Percentiles rank a stretch among this genome's conserved stretches.
Conservation (phyloP, 148 eudicot species). For the Fagopyrum esculentum region DNA sequence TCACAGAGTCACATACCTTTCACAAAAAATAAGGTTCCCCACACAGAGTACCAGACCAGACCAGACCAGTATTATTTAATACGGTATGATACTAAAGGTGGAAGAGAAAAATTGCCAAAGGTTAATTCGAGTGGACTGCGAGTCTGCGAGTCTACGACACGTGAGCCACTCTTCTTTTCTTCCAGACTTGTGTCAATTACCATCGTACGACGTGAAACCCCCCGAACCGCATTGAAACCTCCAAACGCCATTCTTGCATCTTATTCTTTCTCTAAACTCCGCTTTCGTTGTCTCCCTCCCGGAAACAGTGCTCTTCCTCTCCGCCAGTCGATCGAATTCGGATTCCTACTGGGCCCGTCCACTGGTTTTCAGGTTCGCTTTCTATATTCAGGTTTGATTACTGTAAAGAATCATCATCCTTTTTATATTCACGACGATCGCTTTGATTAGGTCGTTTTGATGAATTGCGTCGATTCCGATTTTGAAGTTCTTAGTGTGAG, state of each 20-base stretch:
- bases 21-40: too few relatives aligned
- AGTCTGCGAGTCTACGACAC: too few relatives aligned
- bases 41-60: too few relatives aligned
- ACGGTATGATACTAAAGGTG: too few relatives aligned
- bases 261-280: not conserved
- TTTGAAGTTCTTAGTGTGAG: not conserved
- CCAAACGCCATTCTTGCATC: not conserved
- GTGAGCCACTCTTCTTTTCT: too few relatives aligned
- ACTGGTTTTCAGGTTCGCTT: not conserved
- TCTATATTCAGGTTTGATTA: not conserved
- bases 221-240: not conserved
- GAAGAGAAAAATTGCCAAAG: too few relatives aligned
- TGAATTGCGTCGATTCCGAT: not conserved
- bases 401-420: not conserved
- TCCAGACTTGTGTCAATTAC: not conserved
- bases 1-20: too few relatives aligned
- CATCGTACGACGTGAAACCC: not conserved
- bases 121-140: too few relatives aligned
- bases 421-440: not conserved
- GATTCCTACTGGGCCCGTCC: not conserved
- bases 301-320: not conserved
- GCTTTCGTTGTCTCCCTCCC: not conserved
- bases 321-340: not conserved
- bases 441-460: not conserved
- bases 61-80: too few relatives aligned